These are phyloP conservation scores for Starmerella kuoi DNA, from an alignment of 805 yeast species.

Conservation along the genomic window DNA sequence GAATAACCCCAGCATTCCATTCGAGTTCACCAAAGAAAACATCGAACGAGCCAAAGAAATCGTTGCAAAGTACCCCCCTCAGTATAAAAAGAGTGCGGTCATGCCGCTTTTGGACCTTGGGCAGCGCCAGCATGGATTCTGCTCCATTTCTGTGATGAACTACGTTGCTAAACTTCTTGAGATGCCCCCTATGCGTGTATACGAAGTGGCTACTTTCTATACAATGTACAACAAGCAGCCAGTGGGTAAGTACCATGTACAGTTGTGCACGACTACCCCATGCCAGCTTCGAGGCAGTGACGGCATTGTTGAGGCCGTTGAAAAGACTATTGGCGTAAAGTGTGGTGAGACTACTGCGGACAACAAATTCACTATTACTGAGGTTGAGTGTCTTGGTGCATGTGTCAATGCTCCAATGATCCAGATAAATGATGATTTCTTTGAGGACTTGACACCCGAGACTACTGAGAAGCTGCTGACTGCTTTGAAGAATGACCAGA, in stretches of 20 bases:
- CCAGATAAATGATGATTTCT: conserved; percentile 70
- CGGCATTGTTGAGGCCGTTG: conserved; percentile 59
- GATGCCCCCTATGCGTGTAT: conserved; percentile 90
- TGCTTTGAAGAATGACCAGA: conserved; percentile 51
- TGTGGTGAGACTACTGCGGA: conserved; percentile 73
- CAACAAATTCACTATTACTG: conserved; percentile 66
- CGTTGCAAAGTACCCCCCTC: conserved; percentile 69
- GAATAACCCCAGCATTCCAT: conserved; percentile 56
- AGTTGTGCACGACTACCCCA: conserved; percentile 82
- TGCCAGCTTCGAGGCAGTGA: conserved; percentile 79
- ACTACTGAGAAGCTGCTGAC: conserved; percentile 49
- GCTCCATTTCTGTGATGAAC: conserved; percentile 79
- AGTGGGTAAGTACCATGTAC: conserved; percentile 72
- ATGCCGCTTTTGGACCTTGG: conserved; percentile 82
- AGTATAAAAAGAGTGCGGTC: conserved; percentile 75
- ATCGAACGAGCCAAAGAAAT: conserved; percentile 55
- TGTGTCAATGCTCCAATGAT: conserved; percentile 87
- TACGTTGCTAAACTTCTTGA: conserved; percentile 73
- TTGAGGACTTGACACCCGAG: conserved; percentile 67
- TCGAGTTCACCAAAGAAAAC: conserved; percentile 61
- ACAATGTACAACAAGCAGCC: conserved; percentile 84
- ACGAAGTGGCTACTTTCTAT: conserved; percentile 84
- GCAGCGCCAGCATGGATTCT: conserved; percentile 76
- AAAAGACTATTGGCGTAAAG: conserved; percentile 45
- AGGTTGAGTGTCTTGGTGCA: conserved; percentile 85